Base-by-base conservation (phyloP, 2,329 filamentous ascomycete species). In the Rhynchosporium agropyri region DNA sequence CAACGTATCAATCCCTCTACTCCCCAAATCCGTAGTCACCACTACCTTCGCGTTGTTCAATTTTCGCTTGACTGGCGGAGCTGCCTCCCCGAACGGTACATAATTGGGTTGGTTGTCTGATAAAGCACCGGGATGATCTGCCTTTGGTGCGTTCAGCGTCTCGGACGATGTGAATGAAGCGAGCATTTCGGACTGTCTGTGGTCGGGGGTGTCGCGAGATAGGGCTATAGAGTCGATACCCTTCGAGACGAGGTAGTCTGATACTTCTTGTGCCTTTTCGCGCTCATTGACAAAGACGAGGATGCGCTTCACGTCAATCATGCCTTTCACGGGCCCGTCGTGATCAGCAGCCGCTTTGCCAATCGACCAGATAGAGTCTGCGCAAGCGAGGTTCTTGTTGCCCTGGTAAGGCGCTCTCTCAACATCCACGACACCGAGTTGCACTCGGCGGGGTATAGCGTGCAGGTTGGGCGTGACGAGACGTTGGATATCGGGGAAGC, bases 281-380 rank as follows among this genome's bases (percentile, higher is more conserved):
- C 95, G 89, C 80, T 98, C 92, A 76, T 98, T 98, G 75, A 98
- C 94, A 72, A 98, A 98, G 3, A 98, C 92, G 62, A 98, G 86
- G 71, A 99, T 89, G 66, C 91, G 89, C 75, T 95, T 95, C 29
- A 91, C 83, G 63, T 90, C 87, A 4, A 88, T 78, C 55, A 82
- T 79, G 46, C 80, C 83, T 59, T 84, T 82, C 33, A 79, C 77
- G 31, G 78, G 74, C 4, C 84, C 83, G 61, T 89, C 85, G 66
- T 88, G 81, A 31, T 79, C 79, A 7, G 81, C 78, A 1, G 84
- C 83, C 49, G 93, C 89, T 74, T 91, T 92, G 63, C 92, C 92
- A 64, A 99, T 94, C 40, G 91, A 89, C 87, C 93, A 97, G 73
- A 99, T 94, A 12, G 90, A 90, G 74, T 99, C 94, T 3, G 95